Evolutionary conservation across 2,329 filamentous ascomycete genomes (phyloP), one percentile per base, ranked within the genome.

Genomic region (Aspergillus luchuensis): DNA sequence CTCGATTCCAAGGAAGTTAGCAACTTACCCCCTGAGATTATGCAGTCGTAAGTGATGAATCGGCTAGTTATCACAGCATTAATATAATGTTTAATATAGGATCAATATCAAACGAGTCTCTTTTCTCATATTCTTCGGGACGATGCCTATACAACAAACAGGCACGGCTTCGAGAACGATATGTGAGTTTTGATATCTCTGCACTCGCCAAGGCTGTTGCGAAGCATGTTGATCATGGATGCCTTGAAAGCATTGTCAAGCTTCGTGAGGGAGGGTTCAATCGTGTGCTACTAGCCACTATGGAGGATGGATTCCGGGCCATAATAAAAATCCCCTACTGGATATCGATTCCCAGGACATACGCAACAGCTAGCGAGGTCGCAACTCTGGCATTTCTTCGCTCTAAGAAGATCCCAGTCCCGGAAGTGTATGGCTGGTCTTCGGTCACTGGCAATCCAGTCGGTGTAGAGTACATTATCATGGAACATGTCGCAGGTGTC

Each of bases 351-450:
- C 63, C 65, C 4, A 69, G 60, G 36, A 43, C 52, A 0, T 69
- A 67, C 43, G 59, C 64, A 19, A 67, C 67, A 23, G 69, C 68
- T 8, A 70, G 64, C 58, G 68, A 72, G 64, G 68, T 64, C 11
- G 67, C 67, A 21, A 70, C 67, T 8, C 57, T 66, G 10, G 58
- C 58, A 10, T 67, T 69, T 48, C 61, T 72, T 21, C 66, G 61
- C 6, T 65, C 62, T 4, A 66, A 68, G 49, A 64, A 62, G 2
- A 58, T 69, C 3, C 66, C 65, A 1, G 65, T 67, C 1, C 62
- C 63, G n/a, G 25, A 65, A 47, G 54, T 72, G 8, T 67, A 66
- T 63, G 65, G 59, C 1, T 71, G 63, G 58, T 70, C 63, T 17
- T 63, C 66, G 13, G 25, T 2, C 25, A 25, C 25, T 8, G 25